Evolutionary conservation across 768 basidiomycete species (phyloP), one percentile per base, ranked within the genome.

Genomic region (Erythrobasidium yunnanense): DNA sequence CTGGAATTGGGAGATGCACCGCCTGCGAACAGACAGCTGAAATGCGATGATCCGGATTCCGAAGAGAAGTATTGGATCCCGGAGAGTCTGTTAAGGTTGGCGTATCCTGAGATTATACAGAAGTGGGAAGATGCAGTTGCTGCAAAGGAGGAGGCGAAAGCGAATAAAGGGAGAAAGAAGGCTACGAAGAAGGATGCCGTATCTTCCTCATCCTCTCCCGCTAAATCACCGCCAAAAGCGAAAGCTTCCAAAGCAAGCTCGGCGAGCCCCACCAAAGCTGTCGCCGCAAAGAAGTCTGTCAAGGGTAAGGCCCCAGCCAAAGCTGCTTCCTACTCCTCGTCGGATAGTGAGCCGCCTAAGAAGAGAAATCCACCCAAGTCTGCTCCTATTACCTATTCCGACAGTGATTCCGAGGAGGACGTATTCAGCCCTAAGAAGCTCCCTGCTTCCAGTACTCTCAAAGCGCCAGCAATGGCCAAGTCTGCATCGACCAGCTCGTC

Each of bases 11-110:
- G 27, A n/a, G 60, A 29, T 32, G 22, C 4, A 25, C 47, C 60
- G 13, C 47, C 60, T 4, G 27, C n/a, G 7, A 2, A 25, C 38
- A 5, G 60, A 3, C 49, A 63, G 20, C 33, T 22, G 4, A 29
- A 30, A 22, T 63, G 20, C 38, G 60, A 63, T 17, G 46, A 52
- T 30, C 60, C 60, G 4, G 20, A 51, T 32, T n/a, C 20, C 11
- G 30, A 23, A 4, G n/a, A 25, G 11, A 63, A 63, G 33, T 25
- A 50, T 2, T 63, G 60, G 60, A 63, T 63, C n/a, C 60, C 49
- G 30, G 60, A 63, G 27, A 63, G 60, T 33, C 47, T 63, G 60
- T 32, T 63, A 8, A 6, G 49, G 2, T 30, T 63, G 27, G 49
- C 46, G 13, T 20, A 22, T 49, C 49, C 45, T 20, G 29, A 22